A percentile compares a stretch with the other conserved stretches of the same genome.
Conservation (phyloP, 2,329 filamentous ascomycete species). For the Aspergillus tamarii region DNA sequence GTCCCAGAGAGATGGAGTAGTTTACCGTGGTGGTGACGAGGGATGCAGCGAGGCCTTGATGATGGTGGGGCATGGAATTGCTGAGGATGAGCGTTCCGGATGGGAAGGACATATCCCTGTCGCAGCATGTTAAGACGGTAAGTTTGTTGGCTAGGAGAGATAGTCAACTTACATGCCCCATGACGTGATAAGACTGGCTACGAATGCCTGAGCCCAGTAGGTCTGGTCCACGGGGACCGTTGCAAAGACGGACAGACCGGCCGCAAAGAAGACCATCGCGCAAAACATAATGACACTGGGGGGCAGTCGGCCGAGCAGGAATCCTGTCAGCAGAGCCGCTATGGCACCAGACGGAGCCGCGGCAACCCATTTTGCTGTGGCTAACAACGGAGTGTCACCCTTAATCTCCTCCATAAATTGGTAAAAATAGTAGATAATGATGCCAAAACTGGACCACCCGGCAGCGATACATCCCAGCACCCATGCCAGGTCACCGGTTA, state of each 20-base stretch:
- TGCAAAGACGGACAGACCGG: conserved; percentile 45
- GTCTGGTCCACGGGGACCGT: conserved; percentile 56
- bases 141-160: neutral
- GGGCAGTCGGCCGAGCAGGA: conserved; percentile 34
- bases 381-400: conserved; percentile 31
- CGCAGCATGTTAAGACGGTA: conserved; percentile 20
- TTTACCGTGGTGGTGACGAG: conserved; percentile 69
- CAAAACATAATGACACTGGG: conserved; percentile 34
- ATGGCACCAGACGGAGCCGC: conserved; percentile 31
- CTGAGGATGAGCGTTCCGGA: conserved; percentile 64
- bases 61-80: conserved; percentile 51
- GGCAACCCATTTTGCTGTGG: conserved; percentile 31
- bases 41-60: conserved; percentile 58
- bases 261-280: conserved; percentile 44
- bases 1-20: conserved; percentile 68
- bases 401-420: conserved; percentile 52
- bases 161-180: conserved; percentile 33
- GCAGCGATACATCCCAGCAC: conserved; percentile 59
- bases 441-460: conserved; percentile 59
- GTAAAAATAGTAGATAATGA: conserved; percentile 57
- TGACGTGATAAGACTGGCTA: conserved; percentile 45
- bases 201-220: conserved; percentile 69
- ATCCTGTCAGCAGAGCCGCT: conserved; percentile 40
- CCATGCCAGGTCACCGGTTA: conserved; percentile 55
- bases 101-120: conserved; percentile 69